Conservation (phyloP, 495 filamentous ascomycete genomes). For the Aspergillus panamensis region DNA sequence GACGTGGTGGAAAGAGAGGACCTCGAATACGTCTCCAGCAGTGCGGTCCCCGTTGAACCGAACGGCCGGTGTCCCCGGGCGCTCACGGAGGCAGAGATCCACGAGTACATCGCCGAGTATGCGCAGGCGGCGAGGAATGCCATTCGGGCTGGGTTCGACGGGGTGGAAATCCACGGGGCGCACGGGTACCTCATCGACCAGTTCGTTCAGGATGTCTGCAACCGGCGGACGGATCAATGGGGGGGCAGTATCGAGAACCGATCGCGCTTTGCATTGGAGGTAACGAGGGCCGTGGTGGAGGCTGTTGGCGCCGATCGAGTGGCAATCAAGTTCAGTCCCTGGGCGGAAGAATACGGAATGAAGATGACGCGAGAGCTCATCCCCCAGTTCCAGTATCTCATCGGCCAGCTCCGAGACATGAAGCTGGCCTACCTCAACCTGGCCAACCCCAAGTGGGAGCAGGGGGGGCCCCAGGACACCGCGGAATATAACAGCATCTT, state of each 20-base stretch:
- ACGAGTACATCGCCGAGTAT: conserved; percentile 50
- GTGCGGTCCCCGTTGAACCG: conserved; percentile 41
- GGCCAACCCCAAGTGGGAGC: too few species aligned
- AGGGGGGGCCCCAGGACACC: too few species aligned
- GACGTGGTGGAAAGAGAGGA: conserved; percentile 35
- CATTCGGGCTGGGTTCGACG: conserved; percentile 68
- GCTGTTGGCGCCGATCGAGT: neutral
- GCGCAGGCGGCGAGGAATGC: conserved; percentile 57
- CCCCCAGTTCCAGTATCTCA: neutral
- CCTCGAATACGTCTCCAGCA: conserved; percentile 20
- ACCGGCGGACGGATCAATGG: neutral
- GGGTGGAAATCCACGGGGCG: conserved; percentile 71
- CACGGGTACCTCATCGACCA: conserved; percentile 76
- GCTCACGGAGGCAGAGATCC: conserved; percentile 55
- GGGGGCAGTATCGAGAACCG: neutral
- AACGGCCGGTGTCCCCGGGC: conserved; percentile 32
- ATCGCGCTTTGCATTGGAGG: neutral
- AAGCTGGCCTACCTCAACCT: neutral
- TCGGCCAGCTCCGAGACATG: too few species aligned
- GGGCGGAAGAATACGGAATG: neutral
- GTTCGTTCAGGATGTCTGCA: conserved; percentile 39
- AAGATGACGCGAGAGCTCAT: neutral
- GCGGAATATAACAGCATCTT: too few species aligned
- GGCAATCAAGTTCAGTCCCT: neutral
- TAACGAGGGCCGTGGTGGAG: neutral